These are phyloP conservation scores for Bimuria novae-zelandiae DNA, from an alignment of 2,329 filamentous ascomycete genomes.

Conservation along the genomic window DNA sequence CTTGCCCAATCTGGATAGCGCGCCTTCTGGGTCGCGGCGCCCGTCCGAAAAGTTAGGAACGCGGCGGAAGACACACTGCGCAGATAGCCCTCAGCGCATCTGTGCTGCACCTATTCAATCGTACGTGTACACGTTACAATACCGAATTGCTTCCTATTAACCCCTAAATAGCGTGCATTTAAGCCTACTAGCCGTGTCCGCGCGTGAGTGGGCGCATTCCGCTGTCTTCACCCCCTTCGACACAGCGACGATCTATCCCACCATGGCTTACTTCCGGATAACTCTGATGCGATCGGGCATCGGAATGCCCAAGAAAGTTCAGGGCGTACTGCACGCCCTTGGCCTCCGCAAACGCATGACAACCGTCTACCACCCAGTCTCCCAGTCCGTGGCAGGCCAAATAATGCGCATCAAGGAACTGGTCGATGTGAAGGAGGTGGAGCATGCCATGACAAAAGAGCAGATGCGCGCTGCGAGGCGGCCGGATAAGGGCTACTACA, in stretches of 20 bases:
- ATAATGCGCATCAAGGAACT: slow-evolving; percentile 95
- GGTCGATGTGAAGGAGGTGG: slow-evolving; percentile 80
- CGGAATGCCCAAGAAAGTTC: slow-evolving; percentile 76
- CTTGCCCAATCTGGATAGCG: slow-evolving; percentile 20
- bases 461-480: slow-evolving; percentile 73
- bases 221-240: slow-evolving; percentile 1
- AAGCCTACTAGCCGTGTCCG: background rate
- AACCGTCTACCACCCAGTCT: slow-evolving; percentile 88
- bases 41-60: slow-evolving; percentile 27
- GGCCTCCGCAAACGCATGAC: slow-evolving; percentile 83
- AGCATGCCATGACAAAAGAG: slow-evolving; percentile 62
- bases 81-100: background rate
- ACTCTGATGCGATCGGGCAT: slow-evolving; percentile 89
- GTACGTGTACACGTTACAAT: background rate
- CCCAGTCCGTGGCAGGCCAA: slow-evolving; percentile 80
- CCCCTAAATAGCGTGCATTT: slow-evolving; percentile 1
- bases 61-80: too few relatives aligned
- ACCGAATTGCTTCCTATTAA: slow-evolving; percentile 3
- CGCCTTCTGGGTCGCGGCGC: slow-evolving; percentile 10
- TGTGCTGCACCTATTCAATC: background rate
- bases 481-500: slow-evolving; percentile 79
- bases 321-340: slow-evolving; percentile 81
- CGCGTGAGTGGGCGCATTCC: background rate
- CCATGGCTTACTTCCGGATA: slow-evolving; percentile 85
- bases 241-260: background rate